Evolutionary conservation across 73 alveolate genomes (phyloP).

Genomic region (Uronychia setigera): DNA sequence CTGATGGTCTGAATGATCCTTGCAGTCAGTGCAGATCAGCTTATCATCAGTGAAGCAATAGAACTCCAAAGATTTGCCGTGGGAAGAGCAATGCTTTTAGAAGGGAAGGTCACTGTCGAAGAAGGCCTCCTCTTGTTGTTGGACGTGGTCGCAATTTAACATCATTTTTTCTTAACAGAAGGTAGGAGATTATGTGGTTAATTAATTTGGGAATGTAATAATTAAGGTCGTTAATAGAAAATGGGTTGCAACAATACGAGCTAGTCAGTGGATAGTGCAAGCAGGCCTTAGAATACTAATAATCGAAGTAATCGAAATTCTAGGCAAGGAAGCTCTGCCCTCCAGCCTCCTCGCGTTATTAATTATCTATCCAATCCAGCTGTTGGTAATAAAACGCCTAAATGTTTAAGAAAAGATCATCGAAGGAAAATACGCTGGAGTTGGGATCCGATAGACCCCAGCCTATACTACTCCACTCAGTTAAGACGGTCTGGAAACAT

Average conservation of each 20-base stretch:
- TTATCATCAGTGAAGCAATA: too few species aligned
- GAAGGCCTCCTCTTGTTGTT: too few species aligned
- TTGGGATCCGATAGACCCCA: constrained; percentile 3
- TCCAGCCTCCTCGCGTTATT: constrained; percentile 1
- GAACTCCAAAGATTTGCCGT: too few species aligned
- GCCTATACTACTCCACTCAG: neutral
- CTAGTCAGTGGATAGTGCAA: neutral
- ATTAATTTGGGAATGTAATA: too few species aligned
- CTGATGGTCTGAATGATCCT: too few species aligned
- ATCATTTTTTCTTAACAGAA: too few species aligned
- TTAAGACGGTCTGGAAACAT: neutral
- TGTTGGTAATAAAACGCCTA: neutral
- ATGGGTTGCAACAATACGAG: neutral
- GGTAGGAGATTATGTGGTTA: too few species aligned
- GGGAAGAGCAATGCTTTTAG: too few species aligned
- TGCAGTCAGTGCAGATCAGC: too few species aligned
- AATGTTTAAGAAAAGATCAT: neutral
- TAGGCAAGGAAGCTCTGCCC: neutral
- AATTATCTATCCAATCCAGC: constrained; percentile 5
- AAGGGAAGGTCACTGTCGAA: too few species aligned
- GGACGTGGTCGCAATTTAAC: too few species aligned
- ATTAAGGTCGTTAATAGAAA: neutral
- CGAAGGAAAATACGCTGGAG: constrained; percentile 3
- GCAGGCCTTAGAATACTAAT: neutral
- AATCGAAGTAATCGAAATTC: neutral